These are phyloP conservation scores for Cucumis sativus DNA, from an alignment of 306 rosid species.

Conservation along the genomic window DNA sequence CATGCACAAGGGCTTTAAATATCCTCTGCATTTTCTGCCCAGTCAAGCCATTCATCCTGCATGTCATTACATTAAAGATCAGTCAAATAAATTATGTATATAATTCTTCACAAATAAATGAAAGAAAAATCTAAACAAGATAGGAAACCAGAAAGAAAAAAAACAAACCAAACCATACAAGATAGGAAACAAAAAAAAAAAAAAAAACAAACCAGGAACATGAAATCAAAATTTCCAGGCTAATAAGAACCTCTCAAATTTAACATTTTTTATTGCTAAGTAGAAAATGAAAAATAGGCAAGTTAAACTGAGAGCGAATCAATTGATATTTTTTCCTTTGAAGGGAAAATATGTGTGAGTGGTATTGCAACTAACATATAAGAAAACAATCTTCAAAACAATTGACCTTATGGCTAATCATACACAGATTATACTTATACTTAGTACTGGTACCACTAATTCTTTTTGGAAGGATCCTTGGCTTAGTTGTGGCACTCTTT, in stretches of 20 bases:
- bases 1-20: conserved; percentile 72
- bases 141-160: conserved; percentile 10
- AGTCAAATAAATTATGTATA: conserved; percentile 35
- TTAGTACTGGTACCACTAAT: too few species aligned
- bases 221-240: neutral
- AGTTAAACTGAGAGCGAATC: neutral
- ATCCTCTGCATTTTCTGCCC: conserved; percentile 86
- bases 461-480: too few species aligned
- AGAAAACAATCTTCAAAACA: neutral
- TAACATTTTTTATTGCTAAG: neutral
- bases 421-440: too few species aligned
- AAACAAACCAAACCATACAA: conserved; percentile 11
- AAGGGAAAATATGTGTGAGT: neutral
- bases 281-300: neutral
- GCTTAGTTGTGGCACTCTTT: too few species aligned
- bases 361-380: neutral
- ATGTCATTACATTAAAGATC: conserved; percentile 35
- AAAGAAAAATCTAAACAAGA: conserved; percentile 11
- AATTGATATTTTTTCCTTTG: neutral
- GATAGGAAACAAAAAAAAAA: conserved; percentile 1
- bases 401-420: too few species aligned
- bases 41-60: conserved; percentile 97
- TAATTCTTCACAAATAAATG: conserved; percentile 16
- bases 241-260: neutral
- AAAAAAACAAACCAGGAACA: neutral